These are phyloP conservation scores for Elaeagnus macrophylla DNA, from an alignment of 306 rosid genomes.

Conservation along the genomic window DNA sequence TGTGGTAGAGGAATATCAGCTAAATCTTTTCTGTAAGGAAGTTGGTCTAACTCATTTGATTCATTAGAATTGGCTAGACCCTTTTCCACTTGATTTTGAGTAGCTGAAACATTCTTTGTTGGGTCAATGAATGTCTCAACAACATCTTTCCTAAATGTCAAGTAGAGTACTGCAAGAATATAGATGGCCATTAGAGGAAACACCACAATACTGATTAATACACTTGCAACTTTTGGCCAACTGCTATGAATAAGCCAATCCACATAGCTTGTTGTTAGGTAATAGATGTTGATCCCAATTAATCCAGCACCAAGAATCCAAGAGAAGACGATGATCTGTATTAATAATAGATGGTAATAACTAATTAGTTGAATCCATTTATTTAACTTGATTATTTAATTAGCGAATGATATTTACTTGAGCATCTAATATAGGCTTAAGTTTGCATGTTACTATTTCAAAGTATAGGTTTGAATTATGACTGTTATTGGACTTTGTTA, in stretches of 20 bases:
- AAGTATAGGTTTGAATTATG: too few species aligned
- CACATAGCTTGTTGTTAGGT: slow-evolving; percentile 63
- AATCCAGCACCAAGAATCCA: slow-evolving; percentile 66
- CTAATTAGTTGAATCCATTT: neutral
- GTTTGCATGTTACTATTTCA: too few species aligned
- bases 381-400: too few species aligned
- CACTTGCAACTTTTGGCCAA: slow-evolving; percentile 54
- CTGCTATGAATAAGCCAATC: slow-evolving; percentile 60
- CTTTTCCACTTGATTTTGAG: slow-evolving; percentile 43
- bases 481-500: too few species aligned
- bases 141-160: slow-evolving; percentile 56
- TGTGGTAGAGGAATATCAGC: slow-evolving; percentile 41
- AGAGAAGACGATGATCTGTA: slow-evolving; percentile 57
- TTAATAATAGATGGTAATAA: neutral
- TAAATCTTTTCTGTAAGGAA: slow-evolving; percentile 60
- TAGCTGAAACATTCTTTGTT: slow-evolving; percentile 23
- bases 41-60: slow-evolving; percentile 15
- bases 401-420: too few species aligned
- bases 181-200: slow-evolving; percentile 73
- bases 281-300: slow-evolving; percentile 68
- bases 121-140: slow-evolving; percentile 43
- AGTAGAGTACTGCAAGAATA: slow-evolving; percentile 40
- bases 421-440: too few species aligned
- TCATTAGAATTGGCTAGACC: slow-evolving; percentile 27
- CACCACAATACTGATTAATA: slow-evolving; percentile 57